These are phyloP conservation scores for Trichosanthes cucumerina DNA, from an alignment of 306 rosid genomes.

Conservation along the genomic window DNA sequence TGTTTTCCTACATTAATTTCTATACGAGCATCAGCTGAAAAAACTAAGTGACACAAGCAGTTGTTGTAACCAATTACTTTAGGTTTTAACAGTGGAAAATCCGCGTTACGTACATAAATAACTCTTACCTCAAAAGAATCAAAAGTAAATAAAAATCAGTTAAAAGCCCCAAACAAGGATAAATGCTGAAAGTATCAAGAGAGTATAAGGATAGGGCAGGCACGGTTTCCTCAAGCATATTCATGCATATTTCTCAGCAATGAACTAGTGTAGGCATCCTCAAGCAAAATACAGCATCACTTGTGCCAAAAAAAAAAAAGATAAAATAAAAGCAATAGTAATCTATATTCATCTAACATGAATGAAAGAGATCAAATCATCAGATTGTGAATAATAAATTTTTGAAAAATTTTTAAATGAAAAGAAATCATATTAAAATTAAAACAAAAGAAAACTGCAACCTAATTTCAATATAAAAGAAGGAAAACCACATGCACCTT, in stretches of 20 bases:
- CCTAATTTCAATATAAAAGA: conserved; percentile 9
- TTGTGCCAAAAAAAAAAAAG: not conserved
- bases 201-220: not conserved
- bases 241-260: not conserved
- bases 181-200: not conserved
- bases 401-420: not conserved
- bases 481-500: conserved; percentile 50
- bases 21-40: not conserved
- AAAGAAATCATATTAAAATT: not conserved
- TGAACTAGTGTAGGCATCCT: not conserved
- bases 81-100: not conserved
- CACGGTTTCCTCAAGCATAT: not conserved
- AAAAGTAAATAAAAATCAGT: not conserved
- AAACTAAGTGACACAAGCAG: not conserved
- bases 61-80: not conserved
- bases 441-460: not conserved
- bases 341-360: not conserved
- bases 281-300: not conserved
- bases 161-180: not conserved
- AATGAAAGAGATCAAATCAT: not conserved
- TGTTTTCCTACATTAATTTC: conserved; percentile 51
- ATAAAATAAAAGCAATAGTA: not conserved
- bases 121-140: not conserved
- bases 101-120: not conserved
- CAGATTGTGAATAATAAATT: not conserved